phyloP scores from a whole-genome alignment of 2,329 filamentous ascomycete species.

The Monilinia laxa region DNA sequence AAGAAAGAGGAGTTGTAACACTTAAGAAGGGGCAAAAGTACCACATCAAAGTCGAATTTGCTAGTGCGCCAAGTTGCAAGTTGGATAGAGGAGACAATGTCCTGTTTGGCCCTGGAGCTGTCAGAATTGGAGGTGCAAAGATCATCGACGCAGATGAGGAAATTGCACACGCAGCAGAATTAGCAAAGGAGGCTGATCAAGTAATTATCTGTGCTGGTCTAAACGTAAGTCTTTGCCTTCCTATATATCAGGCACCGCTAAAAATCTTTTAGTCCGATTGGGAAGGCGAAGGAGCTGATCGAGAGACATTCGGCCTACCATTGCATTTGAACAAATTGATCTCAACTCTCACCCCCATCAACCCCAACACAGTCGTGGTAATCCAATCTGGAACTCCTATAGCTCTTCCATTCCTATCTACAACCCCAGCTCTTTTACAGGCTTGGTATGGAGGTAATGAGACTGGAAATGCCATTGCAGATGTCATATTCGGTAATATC shows the following conservation, averaged over 20 bases:
- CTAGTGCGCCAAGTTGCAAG: conserved; percentile 57
- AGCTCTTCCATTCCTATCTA: conserved; percentile 65
- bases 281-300: conserved; percentile 41
- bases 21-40: conserved; percentile 40
- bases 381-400: conserved; percentile 77
- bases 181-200: conserved; percentile 68
- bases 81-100: conserved; percentile 50
- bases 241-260: conserved; percentile 53
- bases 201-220: conserved; percentile 75
- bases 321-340: conserved; percentile 44
- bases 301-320: conserved; percentile 34
- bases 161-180: conserved; percentile 62
- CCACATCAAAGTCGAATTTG: conserved; percentile 46
- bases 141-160: conserved; percentile 57
- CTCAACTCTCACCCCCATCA: conserved; percentile 50
- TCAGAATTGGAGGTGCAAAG: conserved; percentile 61
- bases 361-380: conserved; percentile 69
- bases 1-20: conserved; percentile 36
- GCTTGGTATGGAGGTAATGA: conserved; percentile 90
- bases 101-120: conserved; percentile 58
- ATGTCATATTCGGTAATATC: conserved; percentile 63
- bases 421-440: conserved; percentile 60
- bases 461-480: conserved; percentile 76
- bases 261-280: conserved; percentile 47
- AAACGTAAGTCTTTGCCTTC: conserved; percentile 47